A percentile compares a stretch with the other conserved stretches of the same genome.
phyloP scores from a whole-genome alignment of 192 early-diverging fungal species.

The Coemansia furcata region DNA sequence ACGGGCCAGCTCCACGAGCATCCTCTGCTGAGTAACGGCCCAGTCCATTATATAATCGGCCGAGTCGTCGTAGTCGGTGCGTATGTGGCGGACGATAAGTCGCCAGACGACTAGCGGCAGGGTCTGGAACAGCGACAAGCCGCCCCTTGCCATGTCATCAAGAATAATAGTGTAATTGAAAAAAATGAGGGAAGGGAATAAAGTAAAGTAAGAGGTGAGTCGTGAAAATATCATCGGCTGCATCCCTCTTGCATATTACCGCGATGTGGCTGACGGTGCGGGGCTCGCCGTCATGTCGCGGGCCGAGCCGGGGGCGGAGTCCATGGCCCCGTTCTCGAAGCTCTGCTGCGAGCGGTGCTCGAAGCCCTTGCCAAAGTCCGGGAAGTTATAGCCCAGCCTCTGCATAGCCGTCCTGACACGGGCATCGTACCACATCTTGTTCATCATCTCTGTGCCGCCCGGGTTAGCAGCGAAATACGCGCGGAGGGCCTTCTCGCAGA shows the following conservation, averaged over 20 bases:
- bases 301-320: neutral
- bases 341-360: constrained; percentile 54
- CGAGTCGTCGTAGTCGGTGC: neutral
- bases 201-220: neutral
- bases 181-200: neutral
- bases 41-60: neutral
- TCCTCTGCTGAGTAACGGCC: neutral
- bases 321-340: constrained; percentile 19
- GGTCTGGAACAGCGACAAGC: neutral
- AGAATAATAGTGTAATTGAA: neutral
- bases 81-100: neutral
- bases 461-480: constrained; percentile 33
- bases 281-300: neutral
- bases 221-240: neutral
- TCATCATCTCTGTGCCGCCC: constrained; percentile 28
- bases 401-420: constrained; percentile 44
- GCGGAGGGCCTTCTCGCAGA: constrained; percentile 55
- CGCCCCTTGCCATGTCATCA: neutral
- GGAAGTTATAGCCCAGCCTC: constrained; percentile 39
- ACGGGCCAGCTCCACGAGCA: neutral
- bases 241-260: neutral
- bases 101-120: constrained; percentile 8
- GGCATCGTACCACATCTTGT: constrained; percentile 50
- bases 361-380: constrained; percentile 49
- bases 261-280: neutral